Percentiles rank a stretch among this genome's conserved stretches.
These are phyloP conservation scores for Penicillium ochrochloron DNA, from an alignment of 495 filamentous ascomycete genomes.

Conservation along the genomic window DNA sequence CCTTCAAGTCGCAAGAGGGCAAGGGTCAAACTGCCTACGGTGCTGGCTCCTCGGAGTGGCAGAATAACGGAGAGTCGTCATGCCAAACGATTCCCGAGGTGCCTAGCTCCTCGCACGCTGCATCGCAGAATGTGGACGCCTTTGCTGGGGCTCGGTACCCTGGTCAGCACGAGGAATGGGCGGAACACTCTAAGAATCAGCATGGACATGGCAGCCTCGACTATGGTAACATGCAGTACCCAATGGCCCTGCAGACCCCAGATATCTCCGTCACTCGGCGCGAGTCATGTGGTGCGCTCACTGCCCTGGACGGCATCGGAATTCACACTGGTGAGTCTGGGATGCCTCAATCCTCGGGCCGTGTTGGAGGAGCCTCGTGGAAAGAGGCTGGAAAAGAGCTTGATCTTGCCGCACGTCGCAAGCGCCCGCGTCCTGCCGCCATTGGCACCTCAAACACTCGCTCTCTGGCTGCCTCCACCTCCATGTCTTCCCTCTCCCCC, in stretches of 20 bases:
- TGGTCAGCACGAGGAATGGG: constrained; percentile 37
- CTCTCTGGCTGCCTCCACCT: constrained; percentile 44
- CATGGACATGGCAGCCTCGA: constrained; percentile 30
- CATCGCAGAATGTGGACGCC: constrained; percentile 23
- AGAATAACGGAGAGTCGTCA: constrained; percentile 34
- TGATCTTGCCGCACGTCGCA: constrained; percentile 59
- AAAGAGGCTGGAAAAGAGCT: constrained; percentile 51
- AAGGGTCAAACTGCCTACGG: constrained; percentile 24
- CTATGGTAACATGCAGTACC: constrained; percentile 42
- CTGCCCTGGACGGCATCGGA: constrained; percentile 47
- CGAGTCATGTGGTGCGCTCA: constrained; percentile 49
- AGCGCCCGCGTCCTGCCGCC: constrained; percentile 57
- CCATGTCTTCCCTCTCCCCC: constrained; percentile 48
- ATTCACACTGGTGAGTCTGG: constrained; percentile 38
- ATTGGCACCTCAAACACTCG: constrained; percentile 50
- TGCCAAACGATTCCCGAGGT: constrained; percentile 32
- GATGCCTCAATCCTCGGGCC: constrained; percentile 33
- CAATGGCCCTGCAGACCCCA: constrained; percentile 38
- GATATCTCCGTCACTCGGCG: constrained; percentile 41
- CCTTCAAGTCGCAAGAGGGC: constrained; percentile 17
- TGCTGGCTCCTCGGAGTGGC: constrained; percentile 41
- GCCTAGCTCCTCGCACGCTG: constrained; percentile 24
- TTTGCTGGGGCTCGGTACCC: constrained; percentile 27
- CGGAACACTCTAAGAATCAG: constrained; percentile 30
- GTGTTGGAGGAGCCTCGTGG: constrained; percentile 37